Evolutionary conservation across 2,329 filamentous ascomycete species (phyloP), one percentile per base, ranked within the genome.

Genomic region (Colletotrichum viniferum): DNA sequence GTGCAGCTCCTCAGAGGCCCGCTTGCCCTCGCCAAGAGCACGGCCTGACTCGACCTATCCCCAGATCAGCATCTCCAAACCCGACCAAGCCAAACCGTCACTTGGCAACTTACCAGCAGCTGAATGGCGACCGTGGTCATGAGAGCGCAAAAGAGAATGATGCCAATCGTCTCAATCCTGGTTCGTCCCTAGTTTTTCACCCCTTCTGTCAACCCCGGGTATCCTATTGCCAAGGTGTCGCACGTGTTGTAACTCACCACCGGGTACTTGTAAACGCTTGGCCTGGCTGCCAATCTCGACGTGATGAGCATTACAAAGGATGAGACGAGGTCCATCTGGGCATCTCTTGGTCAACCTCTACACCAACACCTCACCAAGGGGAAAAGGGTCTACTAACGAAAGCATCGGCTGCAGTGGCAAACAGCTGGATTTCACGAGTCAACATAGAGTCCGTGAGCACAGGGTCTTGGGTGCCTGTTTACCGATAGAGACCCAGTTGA

Each of bases 71-170:
- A 71, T 62, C 55, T 75, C 68, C 63, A 70, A 74, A 74, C 70
- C 55, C n/a, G 43, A 36, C 70, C 36, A 58, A 61, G 73, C 58
- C 55, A 77, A 56, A 71, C 71, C 43, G 55, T 48, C 36, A 77
- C 71, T 64, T 38, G 71, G 60, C 60, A 58, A 82, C 87, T 81
- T 82, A 90, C 89, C 63, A 92, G 88, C 32, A 93, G 84, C 79
- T 93, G 89, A 32, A 92, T 90, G 63, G 92, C 90, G 5, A 92
- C 91, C 0, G 91, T 93, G 3, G 91, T 92, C 90, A 93, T 93
- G 74, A 93, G 84, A 58, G 91, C 90, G 77, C 91, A 92, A 81
- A 93, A 93, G 61, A 93, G 87, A 78, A 93, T 91, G 76, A 93
- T 91, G 32, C 91, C 91, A 73, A 93, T 87, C 4, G 91, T 92